Conservation (phyloP, 2,329 filamentous ascomycete species). For the Acephala macrosclerotiorum region DNA sequence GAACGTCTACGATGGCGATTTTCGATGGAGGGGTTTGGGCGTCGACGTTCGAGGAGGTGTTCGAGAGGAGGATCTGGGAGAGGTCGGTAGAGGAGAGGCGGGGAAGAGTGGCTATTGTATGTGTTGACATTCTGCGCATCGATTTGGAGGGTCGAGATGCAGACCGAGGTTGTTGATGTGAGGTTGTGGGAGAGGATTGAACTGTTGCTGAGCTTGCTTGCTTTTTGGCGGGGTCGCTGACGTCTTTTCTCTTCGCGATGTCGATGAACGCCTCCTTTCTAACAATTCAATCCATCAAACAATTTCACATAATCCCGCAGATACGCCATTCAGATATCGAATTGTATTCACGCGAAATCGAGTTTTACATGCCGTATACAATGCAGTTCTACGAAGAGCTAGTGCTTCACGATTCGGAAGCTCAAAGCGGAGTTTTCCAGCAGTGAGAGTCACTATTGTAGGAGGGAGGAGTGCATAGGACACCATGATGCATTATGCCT, state of each 20-base stretch:
- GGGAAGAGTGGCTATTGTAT: constrained; percentile 39
- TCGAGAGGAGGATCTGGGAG: constrained; percentile 40
- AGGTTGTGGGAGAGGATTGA: constrained; percentile 3
- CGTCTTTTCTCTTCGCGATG: background rate
- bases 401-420: too few relatives aligned
- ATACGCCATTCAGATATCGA: too few relatives aligned
- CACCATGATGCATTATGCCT: background rate
- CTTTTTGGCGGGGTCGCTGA: constrained; percentile 1
- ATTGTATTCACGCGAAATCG: too few relatives aligned
- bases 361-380: too few relatives aligned
- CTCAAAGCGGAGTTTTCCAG: background rate
- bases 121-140: constrained; percentile 34
- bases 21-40: constrained; percentile 29
- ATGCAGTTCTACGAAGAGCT: too few relatives aligned
- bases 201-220: background rate
- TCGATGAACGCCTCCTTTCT: background rate
- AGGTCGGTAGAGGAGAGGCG: constrained; percentile 41
- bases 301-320: background rate
- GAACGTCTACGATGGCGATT: constrained; percentile 85
- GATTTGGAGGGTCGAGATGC: background rate
- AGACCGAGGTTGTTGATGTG: background rate
- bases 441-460: background rate
- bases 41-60: constrained; percentile 38
- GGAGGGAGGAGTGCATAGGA: background rate
- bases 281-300: too few relatives aligned